Conservation (phyloP, 306 rosid species). For the Pyrus communis region DNA sequence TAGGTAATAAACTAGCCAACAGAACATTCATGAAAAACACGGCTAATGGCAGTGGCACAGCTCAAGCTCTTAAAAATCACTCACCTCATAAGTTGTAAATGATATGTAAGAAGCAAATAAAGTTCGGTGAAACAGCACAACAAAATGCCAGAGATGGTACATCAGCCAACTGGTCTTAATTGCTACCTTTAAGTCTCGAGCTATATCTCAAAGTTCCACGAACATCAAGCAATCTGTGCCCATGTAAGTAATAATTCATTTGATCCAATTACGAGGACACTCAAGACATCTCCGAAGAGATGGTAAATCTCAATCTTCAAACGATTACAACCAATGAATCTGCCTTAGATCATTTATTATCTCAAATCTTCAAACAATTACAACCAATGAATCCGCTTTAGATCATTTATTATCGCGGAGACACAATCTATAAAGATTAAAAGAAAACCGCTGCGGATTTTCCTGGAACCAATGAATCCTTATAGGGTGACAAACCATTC, state of each 20-base stretch:
- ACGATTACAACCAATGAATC: neutral
- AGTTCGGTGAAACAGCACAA: neutral
- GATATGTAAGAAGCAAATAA: neutral
- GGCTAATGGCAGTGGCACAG: neutral
- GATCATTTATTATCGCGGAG: neutral
- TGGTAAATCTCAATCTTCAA: neutral
- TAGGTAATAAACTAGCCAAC: conserved; percentile 8
- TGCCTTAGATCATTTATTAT: neutral
- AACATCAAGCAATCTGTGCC: neutral
- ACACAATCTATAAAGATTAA: neutral
- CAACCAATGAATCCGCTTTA: neutral
- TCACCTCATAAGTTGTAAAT: neutral
- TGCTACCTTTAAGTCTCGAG: neutral
- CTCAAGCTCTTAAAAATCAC: neutral
- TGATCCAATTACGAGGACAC: neutral
- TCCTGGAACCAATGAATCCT: neutral
- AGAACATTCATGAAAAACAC: conserved; percentile 18
- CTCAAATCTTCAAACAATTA: neutral
- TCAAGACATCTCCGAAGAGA: neutral
- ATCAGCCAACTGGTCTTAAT: neutral
- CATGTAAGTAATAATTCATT: neutral
- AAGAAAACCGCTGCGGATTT: neutral
- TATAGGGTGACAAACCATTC: neutral
- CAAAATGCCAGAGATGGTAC: neutral
- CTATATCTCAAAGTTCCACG: neutral